Evolutionary conservation across 768 basidiomycete species (phyloP).

Genomic region (Holtermanniella nyarrowii): DNA sequence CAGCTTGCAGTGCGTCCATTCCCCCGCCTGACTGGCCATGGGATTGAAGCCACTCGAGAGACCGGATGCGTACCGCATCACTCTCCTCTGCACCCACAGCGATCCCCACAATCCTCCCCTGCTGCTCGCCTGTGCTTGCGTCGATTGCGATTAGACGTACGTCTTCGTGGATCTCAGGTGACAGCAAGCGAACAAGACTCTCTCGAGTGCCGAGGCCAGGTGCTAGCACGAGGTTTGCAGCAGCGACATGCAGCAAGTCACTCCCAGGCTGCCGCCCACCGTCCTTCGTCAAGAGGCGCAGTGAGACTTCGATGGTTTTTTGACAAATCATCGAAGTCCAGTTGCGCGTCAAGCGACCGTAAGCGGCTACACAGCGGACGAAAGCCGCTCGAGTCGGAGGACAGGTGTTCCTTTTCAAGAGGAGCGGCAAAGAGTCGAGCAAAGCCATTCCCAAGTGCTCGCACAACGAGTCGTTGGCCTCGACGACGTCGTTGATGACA

Average conservation of each 20-base stretch:
- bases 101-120: slow-evolving; percentile 1
- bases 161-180: slow-evolving; percentile 1
- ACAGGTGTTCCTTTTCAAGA: not conserved
- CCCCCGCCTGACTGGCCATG: not conserved
- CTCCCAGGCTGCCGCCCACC: not conserved
- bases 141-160: slow-evolving; percentile 4
- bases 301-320: not conserved
- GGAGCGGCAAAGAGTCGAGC: not conserved
- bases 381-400: not conserved
- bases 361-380: not conserved
- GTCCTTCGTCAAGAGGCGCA: not conserved
- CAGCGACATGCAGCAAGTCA: not conserved
- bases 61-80: slow-evolving; percentile 5
- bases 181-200: not conserved
- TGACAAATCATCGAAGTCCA: not conserved
- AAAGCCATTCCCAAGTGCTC: not conserved
- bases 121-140: not conserved
- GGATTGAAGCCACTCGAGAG: slow-evolving; percentile 7
- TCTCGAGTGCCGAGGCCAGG: not conserved
- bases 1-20: not conserved
- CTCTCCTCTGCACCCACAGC: slow-evolving; percentile 3
- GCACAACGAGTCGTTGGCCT: not conserved
- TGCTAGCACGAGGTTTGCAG: not conserved
- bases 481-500: not conserved
- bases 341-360: not conserved